Base-by-base conservation (phyloP, 2,329 filamentous ascomycete species). In the Trichoderma pleuroti region DNA sequence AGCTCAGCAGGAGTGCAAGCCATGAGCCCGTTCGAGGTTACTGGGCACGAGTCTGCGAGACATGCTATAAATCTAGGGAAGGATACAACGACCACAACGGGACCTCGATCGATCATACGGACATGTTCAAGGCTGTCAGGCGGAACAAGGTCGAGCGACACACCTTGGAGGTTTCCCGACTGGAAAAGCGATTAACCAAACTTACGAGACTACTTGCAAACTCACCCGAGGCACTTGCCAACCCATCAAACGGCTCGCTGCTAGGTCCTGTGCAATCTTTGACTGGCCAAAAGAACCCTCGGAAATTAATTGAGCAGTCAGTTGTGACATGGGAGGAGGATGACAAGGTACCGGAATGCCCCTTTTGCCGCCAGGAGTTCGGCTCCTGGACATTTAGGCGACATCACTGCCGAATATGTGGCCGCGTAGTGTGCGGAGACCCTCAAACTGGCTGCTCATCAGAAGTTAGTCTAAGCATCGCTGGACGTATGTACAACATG, bases 291-390 rank as follows among this genome's bases (percentile, higher is more conserved):
- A 93, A 90, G 77, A 93, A 91, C 73, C 88, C 91, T 63, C 87
- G 93, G 63, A 96, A 97, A 78, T 78, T 88, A 16, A 83, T 98
- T 5, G 96, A 99, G 78, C 96, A 99, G 78, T 94, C 92, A 0
- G 88, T 99, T 9, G 94, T 99, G 18, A 92, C 91, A 0, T 99
- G 96, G 96, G 93, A 99, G 80, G 94, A 98, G 66, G 96, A 99
- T 80, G 86, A 91, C 0, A 88, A 85, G 36, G 94, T 99, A 7
- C 73, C 85, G 2, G 90, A 90, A 73, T 99, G 96, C 78, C 96
- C 96, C 0, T 97, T 97, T 77, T 99, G 96, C 76, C 93, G 97
- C 77, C 96, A 99, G 76, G 93, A 97, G 70, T 99, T 99, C 80
- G 92, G 93, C 1, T 92, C 91, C 16, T 98, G 97, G 87, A 92